Conservation (phyloP, 1,284 basidiomycete species). For the Inonotus hispidus region DNA sequence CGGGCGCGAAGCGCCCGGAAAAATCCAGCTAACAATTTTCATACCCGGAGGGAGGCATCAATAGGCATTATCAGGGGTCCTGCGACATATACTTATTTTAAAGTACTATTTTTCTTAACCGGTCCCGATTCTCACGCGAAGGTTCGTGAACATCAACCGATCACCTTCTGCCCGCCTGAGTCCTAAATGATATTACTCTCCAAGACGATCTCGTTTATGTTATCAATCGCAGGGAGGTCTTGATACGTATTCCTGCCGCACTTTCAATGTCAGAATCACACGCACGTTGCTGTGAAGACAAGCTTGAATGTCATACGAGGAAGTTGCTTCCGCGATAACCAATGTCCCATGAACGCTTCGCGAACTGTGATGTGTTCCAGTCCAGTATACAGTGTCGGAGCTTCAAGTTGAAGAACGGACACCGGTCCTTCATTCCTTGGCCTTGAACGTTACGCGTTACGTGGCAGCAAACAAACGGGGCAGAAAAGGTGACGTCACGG, state of each 20-base stretch:
- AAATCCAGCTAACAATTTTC: too few relatives aligned
- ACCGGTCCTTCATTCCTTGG: background rate
- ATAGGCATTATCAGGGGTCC: too few relatives aligned
- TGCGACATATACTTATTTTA: too few relatives aligned
- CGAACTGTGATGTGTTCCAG: background rate
- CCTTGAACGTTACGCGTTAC: too few relatives aligned
- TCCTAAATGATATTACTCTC: background rate
- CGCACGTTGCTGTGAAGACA: background rate
- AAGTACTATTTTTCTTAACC: too few relatives aligned
- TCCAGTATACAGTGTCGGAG: background rate
- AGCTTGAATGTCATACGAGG: background rate
- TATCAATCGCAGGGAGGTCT: background rate
- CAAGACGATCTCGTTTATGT: background rate
- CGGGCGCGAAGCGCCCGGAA: too few relatives aligned
- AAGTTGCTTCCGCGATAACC: background rate
- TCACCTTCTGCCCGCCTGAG: background rate
- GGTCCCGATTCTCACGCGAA: background rate
- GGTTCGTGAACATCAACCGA: background rate
- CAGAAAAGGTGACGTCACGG: background rate
- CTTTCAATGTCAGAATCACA: background rate
- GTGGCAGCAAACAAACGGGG: background rate
- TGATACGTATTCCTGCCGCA: background rate
- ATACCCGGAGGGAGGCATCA: too few relatives aligned
- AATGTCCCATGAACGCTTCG: background rate
- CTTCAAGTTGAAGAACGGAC: background rate